Evolutionary conservation across 805 yeast species (phyloP).

Genomic region (Wickerhamiella azymoides): DNA sequence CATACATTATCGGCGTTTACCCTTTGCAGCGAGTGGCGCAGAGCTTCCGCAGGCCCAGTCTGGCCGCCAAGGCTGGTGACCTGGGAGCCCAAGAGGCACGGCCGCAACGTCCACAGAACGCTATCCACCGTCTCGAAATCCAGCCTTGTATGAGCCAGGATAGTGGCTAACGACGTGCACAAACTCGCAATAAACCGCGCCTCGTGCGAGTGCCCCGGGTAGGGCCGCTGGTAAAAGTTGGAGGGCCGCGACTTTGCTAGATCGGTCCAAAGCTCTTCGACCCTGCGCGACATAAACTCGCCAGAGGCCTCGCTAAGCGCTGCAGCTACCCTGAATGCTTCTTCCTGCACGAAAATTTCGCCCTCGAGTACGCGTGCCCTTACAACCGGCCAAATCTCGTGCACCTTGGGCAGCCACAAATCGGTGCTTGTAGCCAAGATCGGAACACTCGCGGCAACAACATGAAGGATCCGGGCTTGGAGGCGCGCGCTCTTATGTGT

Average conservation of each 20-base stretch:
- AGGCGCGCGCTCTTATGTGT: constrained; percentile 52
- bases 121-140: constrained; percentile 14
- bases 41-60: too few species aligned
- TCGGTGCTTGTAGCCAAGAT: constrained; percentile 37
- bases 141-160: constrained; percentile 9
- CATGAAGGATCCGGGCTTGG: constrained; percentile 40
- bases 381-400: constrained; percentile 40
- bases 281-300: constrained; percentile 26
- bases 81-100: too few species aligned
- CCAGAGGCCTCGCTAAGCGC: constrained; percentile 19
- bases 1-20: constrained; percentile 15
- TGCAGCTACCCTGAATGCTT: constrained; percentile 22
- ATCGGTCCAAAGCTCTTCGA: constrained; percentile 17
- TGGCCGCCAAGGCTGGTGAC: too few species aligned
- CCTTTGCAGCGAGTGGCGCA: constrained; percentile 1
- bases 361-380: constrained; percentile 21
- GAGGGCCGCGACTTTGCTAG: neutral
- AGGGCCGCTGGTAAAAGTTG: neutral
- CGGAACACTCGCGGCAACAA: constrained; percentile 35
- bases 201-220: constrained; percentile 13
- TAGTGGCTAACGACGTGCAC: constrained; percentile 8
- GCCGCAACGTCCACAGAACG: constrained; percentile 10
- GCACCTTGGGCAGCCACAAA: constrained; percentile 36
- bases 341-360: constrained; percentile 24
- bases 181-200: constrained; percentile 10